A percentile compares a stretch with the other conserved stretches of the same genome.
phyloP scores from a whole-genome alignment of 1,139 yeast species.

The Williopsis jadinii region DNA sequence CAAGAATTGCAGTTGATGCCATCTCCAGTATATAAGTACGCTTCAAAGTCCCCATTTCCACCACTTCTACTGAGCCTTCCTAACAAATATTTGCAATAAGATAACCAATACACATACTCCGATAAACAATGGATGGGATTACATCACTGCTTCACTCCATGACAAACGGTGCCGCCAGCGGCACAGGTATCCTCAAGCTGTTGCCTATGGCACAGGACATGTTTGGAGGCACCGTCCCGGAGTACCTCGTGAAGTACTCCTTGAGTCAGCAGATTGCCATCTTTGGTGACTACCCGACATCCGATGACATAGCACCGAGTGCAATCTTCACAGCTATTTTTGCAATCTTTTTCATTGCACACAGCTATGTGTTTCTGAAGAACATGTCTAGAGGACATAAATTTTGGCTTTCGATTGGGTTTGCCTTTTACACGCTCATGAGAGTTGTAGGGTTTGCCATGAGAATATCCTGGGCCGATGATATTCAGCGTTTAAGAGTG shows the following conservation, averaged over 20 bases:
- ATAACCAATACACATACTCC: too few relatives aligned
- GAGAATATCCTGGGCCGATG: slow-evolving; percentile 52
- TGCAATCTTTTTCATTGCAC: slow-evolving; percentile 40
- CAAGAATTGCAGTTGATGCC: too few relatives aligned
- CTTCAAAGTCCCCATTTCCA: too few relatives aligned
- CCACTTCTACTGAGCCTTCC: too few relatives aligned
- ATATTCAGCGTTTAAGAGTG: slow-evolving; percentile 35
- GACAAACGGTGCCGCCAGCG: slow-evolving; percentile 39
- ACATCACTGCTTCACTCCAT: slow-evolving; percentile 1
- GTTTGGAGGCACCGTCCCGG: slow-evolving; percentile 30
- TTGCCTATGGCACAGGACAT: slow-evolving; percentile 24
- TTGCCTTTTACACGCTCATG: slow-evolving; percentile 45
- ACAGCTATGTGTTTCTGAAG: slow-evolving; percentile 41
- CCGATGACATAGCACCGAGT: slow-evolving; percentile 52
- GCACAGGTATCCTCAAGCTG: slow-evolving; percentile 40
- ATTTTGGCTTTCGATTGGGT: slow-evolving; percentile 51
- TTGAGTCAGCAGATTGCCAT: slow-evolving; percentile 30
- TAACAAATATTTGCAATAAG: too few relatives aligned
- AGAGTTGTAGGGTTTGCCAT: slow-evolving; percentile 56
- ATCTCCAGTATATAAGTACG: too few relatives aligned
- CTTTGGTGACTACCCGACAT: slow-evolving; percentile 64
- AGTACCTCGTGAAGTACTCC: slow-evolving; percentile 30
- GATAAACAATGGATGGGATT: not conserved
- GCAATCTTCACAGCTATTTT: slow-evolving; percentile 53
- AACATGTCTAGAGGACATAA: slow-evolving; percentile 56